Evolutionary conservation across 2,329 filamentous ascomycete species (phyloP), one percentile per base, ranked within the genome.

Genomic region (Fusarium marasasianum): DNA sequence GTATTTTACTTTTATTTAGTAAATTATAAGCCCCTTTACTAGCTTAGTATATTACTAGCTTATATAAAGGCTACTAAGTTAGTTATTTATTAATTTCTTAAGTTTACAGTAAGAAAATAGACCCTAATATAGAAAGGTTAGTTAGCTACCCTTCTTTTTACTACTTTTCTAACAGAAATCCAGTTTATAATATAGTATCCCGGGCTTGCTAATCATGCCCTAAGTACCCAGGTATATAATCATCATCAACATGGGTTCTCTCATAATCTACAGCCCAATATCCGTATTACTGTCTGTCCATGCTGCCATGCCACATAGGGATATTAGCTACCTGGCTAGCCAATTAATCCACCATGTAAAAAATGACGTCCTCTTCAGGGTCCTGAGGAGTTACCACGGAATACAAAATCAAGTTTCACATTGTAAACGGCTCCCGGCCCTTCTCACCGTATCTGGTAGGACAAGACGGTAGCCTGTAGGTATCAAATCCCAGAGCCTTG

Each of bases 371-470:
- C 61, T 53, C 57, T 53, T 38, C 51, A 65, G 53, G 33, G 53
- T 55, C 66, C 47, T 40, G 20, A 29, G 66, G 53, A 48, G 67
- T 63, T 59, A 59, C 33, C 24, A 62, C 41, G 56, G 68, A 66
- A 44, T 35, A 66, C n/a, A 73, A 73, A 71, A 67, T 33, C 71
- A 74, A 64, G 67, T 74, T 74, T 74, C 63, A 72, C 55, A 65
- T 65, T 60, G 56, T 53, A 65, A 64, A 68, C 67, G 58, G 41
- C 59, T 37, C 41, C 67, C 67, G 55, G 63, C 67, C 55, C 71
- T 58, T 72, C 35, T 56, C 57, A 45, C 66, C 56, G 38, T 50
- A 40, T 55, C 47, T 63, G 50, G 64, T 55, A 69, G 57, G 43
- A 71, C 54, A 55, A 55, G 26, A 26, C 45, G 31, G 40, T 37